phyloP scores from a whole-genome alignment of 2,329 filamentous ascomycete species.

The Microcera coccophila region DNA sequence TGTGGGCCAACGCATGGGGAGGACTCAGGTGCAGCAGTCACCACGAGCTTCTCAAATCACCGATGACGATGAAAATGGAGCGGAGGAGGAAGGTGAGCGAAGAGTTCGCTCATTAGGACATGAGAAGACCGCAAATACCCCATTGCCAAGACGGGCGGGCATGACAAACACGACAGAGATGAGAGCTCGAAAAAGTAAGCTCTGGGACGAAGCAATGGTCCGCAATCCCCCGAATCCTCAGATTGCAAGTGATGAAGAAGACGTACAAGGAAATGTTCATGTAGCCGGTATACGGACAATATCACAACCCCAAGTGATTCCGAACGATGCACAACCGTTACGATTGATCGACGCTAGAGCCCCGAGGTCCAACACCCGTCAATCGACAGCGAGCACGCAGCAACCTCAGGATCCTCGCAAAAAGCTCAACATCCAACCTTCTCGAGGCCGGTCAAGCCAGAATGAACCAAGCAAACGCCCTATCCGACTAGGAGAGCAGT shows the following conservation, averaged over 20 bases:
- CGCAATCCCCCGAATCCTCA: too few relatives aligned
- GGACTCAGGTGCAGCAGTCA: conserved; percentile 1
- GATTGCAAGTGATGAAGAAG: too few relatives aligned
- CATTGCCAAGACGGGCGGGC: conserved; percentile 12
- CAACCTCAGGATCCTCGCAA: neutral
- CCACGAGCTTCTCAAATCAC: conserved; percentile 1
- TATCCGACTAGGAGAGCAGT: conserved; percentile 4
- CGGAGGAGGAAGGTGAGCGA: neutral
- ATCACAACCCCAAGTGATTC: neutral
- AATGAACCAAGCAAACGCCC: too few relatives aligned
- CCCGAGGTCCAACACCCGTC: neutral
- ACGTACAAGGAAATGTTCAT: neutral
- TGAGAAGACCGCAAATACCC: conserved; percentile 18
- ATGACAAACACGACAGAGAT: conserved; percentile 2
- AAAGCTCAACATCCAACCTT: neutral
- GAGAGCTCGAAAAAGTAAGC: neutral
- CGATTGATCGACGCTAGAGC: neutral
- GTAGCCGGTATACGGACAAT: neutral
- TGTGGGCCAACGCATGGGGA: conserved; percentile 1
- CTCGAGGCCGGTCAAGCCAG: neutral
- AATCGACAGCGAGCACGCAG: neutral
- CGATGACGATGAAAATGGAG: conserved; percentile 6
- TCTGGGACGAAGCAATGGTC: conserved; percentile 1
- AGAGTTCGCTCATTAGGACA: neutral
- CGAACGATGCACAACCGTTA: too few relatives aligned